Base-by-base conservation (phyloP, 1,139 yeast species). In the Candida sanyaensis region DNA sequence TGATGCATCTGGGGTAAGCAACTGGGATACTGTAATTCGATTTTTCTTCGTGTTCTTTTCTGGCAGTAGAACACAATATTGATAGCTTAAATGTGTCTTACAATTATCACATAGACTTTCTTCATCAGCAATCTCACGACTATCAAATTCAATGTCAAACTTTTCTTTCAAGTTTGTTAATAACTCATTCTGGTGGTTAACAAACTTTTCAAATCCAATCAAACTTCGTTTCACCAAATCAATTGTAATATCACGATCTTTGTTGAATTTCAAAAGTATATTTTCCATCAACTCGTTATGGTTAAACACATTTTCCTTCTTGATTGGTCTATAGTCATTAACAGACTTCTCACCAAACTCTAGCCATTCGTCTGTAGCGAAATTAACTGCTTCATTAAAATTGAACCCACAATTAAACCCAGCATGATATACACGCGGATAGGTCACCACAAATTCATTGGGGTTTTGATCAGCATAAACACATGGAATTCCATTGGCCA, bases 361-460 rank as follows among this genome's bases (percentile, higher is more conserved):
- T 26, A 87, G 63, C 95, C 95, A 87, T 41, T 76, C 73, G 45
- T 81, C 78, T 74, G 83, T 79, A 1, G 96, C 92, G 66, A 88
- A 89, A 61, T 89, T 89, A 4, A 89, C 96, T 0, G 95, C 88
- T 57, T 89, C 96, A 44, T 92, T 92, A 56, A 87, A 70, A 61
- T 89, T 89, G 61, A 85, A 89, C 1, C 96, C 96, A 56, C 84
- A 88, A 58, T 89, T 89, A 68, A 88, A 87, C 0, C 95, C 95
- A 2, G 92, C 84, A 65, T 87, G 95, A 59, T 86, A 87, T 23
- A 88, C 92, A 54, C 84, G 75, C 0, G 95, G 95, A 58, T 80
- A 87, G 0, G 95, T 87, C 3, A 87, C 69, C 6, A 87, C 80
- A 61, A 83, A 86, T 59, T 87, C 93, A 46, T 92, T 92, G 0